Conservation (phyloP, 2,329 filamentous ascomycete genomes). For the Gaeumannomyces tritici region DNA sequence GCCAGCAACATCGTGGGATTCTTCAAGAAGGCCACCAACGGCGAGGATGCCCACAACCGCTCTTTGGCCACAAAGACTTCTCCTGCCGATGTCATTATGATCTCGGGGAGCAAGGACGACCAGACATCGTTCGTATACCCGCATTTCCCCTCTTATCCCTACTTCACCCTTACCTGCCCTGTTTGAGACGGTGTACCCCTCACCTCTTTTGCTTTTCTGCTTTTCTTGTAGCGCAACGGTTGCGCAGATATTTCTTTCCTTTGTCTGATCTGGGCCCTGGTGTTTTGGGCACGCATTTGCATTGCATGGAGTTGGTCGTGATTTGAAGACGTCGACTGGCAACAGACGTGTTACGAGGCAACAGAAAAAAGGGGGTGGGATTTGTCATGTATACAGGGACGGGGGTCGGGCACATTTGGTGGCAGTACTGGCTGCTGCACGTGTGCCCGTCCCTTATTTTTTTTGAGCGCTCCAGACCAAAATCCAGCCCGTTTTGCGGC, state of each 20-base stretch:
- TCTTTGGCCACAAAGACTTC: constrained; percentile 84
- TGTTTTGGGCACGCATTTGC: background rate
- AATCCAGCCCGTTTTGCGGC: constrained; percentile 18
- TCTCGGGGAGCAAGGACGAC: constrained; percentile 91
- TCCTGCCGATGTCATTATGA: constrained; percentile 93
- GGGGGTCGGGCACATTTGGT: background rate
- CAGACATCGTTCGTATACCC: constrained; percentile 72
- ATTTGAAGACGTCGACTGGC: background rate
- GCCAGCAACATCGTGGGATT: constrained; percentile 71
- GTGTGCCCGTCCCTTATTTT: constrained; percentile 1
- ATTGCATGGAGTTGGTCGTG: background rate
- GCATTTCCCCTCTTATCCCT: background rate
- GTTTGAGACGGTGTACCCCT: background rate
- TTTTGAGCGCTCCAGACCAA: constrained; percentile 30
- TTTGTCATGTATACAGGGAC: background rate
- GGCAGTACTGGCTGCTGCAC: background rate
- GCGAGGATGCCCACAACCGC: constrained; percentile 72
- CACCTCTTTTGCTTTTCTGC: constrained; percentile 10
- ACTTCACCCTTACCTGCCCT: constrained; percentile 11
- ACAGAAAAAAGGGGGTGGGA: background rate
- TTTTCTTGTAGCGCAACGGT: background rate
- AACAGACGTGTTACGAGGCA: background rate
- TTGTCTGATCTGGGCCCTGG: background rate
- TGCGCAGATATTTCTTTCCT: background rate
- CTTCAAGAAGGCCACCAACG: constrained; percentile 79